Conservation (phyloP, 2,329 filamentous ascomycete genomes). For the Botryotinia globosa region DNA sequence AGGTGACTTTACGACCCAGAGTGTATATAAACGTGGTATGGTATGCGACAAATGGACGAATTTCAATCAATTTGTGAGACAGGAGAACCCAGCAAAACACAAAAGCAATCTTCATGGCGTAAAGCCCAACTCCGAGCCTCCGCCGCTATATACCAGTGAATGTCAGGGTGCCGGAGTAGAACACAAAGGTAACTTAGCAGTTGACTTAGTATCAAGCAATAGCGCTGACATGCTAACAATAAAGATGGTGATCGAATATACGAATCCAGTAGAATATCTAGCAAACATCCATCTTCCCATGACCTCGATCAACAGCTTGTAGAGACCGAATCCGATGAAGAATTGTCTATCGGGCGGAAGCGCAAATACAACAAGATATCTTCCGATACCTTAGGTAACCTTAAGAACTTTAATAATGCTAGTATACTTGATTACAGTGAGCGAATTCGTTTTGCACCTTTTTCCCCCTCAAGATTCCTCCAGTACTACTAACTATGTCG, state of each 20-base stretch:
- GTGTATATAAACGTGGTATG: not conserved
- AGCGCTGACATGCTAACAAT: too few relatives aligned
- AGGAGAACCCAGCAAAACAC: not conserved
- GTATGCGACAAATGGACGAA: constrained; percentile 3
- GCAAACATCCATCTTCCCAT: not conserved
- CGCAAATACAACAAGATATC: not conserved
- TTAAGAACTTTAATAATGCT: not conserved
- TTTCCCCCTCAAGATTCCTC: not conserved
- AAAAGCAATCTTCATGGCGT: not conserved
- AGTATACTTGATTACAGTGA: not conserved
- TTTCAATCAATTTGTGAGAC: not conserved
- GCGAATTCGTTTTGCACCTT: too few relatives aligned
- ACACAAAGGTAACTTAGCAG: too few relatives aligned
- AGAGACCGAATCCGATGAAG: not conserved
- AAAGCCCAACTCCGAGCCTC: not conserved
- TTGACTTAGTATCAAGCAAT: too few relatives aligned
- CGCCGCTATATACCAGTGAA: not conserved
- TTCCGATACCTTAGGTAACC: not conserved
- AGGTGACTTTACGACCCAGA: constrained; percentile 4
- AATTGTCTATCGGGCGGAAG: not conserved
- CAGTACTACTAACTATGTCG: not conserved
- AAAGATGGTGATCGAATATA: too few relatives aligned
- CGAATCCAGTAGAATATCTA: not conserved
- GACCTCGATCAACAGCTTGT: not conserved
- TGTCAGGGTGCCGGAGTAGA: too few relatives aligned